These are phyloP conservation scores for Rhytidiadelphus loreus DNA, from an alignment of 225 moss, liverwort and hornwort genomes.

Conservation along the genomic window DNA sequence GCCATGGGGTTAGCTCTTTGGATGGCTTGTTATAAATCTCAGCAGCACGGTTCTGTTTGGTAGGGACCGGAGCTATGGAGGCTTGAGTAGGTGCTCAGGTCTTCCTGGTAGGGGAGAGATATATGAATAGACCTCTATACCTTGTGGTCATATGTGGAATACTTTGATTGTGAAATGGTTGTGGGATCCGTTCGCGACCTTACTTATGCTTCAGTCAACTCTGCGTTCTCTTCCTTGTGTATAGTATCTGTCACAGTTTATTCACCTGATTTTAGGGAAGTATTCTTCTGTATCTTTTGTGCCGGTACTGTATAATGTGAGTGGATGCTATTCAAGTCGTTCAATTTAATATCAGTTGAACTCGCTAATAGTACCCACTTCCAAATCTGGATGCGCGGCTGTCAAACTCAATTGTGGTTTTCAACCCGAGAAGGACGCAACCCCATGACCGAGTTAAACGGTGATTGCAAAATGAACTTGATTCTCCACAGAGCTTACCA, in stretches of 20 bases:
- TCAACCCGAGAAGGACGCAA: background rate
- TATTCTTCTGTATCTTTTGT: background rate
- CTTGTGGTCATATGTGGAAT: constrained; percentile 3
- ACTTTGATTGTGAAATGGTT: background rate
- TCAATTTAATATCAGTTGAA: no score
- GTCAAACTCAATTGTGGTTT: background rate
- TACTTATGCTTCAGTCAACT: background rate
- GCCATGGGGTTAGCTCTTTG: background rate
- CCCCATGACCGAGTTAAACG: background rate
- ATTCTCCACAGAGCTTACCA: no score
- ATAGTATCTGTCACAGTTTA: background rate
- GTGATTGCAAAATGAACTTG: no score
- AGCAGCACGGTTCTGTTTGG: background rate
- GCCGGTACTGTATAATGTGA: background rate
- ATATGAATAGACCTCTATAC: background rate
- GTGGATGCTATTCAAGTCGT: background rate
- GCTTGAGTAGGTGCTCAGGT: background rate
- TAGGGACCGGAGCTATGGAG: background rate
- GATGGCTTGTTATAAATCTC: background rate
- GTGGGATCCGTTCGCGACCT: background rate
- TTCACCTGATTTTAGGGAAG: background rate
- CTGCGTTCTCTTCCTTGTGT: background rate
- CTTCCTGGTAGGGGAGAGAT: background rate
- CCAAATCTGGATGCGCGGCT: background rate
- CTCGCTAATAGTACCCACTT: no score